A percentile compares a stretch with the other conserved stretches of the same genome.
Evolutionary conservation across 768 basidiomycete species (phyloP).

Genomic region (Xanthoconium purpureum): DNA sequence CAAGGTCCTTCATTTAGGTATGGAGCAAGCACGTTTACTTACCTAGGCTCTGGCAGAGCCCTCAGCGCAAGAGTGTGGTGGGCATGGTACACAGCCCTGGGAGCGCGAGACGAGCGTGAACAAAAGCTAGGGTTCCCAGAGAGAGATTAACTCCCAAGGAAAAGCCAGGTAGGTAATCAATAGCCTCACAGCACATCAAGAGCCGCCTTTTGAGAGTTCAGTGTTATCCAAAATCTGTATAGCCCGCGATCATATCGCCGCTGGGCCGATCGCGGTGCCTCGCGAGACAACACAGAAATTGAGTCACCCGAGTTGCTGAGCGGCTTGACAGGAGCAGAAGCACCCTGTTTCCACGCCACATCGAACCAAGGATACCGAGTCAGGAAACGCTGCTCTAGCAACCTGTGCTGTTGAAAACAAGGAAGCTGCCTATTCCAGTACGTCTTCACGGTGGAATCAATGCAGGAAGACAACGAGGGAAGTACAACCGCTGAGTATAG

Average conservation of each 20-base stretch:
- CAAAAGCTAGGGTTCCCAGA: neutral
- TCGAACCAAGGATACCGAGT: conserved; percentile 7
- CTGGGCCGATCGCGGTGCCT: conserved; percentile 3
- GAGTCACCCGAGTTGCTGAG: neutral
- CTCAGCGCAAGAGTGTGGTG: conserved; percentile 37
- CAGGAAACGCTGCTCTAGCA: conserved; percentile 10
- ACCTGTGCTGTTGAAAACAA: conserved; percentile 17
- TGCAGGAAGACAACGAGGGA: conserved; percentile 9
- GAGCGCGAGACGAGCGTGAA: conserved; percentile 45
- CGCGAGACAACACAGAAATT: conserved; percentile 7
- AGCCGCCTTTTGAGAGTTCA: neutral
- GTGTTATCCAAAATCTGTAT: conserved; percentile 1
- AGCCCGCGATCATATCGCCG: conserved; percentile 10
- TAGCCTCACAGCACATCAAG: neutral
- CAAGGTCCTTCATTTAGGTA: conserved; percentile 10
- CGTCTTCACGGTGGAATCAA: conserved; percentile 8
- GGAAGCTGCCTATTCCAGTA: conserved; percentile 17
- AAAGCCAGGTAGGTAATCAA: neutral
- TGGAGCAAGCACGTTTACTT: conserved; percentile 14
- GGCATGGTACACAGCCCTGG: conserved; percentile 66
- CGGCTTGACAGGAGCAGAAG: conserved; percentile 25
- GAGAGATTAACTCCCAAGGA: neutral
- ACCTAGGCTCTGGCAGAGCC: conserved; percentile 63
- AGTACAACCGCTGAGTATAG: conserved; percentile 1
- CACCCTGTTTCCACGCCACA: conserved; percentile 15